These are phyloP conservation scores for Arabidopsis suecica DNA, from an alignment of 345 rosid species.

Conservation along the genomic window DNA sequence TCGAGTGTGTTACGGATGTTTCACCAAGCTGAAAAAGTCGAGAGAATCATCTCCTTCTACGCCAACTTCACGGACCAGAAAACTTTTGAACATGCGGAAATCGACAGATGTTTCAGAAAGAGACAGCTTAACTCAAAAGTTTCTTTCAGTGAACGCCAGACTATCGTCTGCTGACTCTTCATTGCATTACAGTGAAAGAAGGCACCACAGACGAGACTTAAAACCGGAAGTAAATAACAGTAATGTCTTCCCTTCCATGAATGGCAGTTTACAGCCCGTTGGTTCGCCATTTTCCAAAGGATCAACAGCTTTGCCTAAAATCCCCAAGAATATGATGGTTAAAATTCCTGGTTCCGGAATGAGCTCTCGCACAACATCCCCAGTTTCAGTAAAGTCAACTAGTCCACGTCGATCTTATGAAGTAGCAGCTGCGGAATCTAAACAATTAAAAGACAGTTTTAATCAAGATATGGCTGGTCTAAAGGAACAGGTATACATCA, in stretches of 20 bases:
- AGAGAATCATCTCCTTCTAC: slow-evolving; percentile 47
- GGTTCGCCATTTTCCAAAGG: slow-evolving; percentile 45
- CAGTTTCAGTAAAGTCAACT: slow-evolving; percentile 54
- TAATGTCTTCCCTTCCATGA: slow-evolving; percentile 50
- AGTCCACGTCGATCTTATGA: slow-evolving; percentile 60
- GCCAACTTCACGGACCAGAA: slow-evolving; percentile 51
- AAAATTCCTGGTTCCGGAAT: slow-evolving; percentile 53
- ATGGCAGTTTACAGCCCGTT: slow-evolving; percentile 47
- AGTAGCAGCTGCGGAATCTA: slow-evolving; percentile 56
- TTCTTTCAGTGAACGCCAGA: slow-evolving; percentile 51
- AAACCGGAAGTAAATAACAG: slow-evolving; percentile 47
- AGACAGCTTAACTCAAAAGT: slow-evolving; percentile 49
- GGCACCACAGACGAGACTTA: slow-evolving; percentile 41
- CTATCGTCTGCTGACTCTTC: slow-evolving; percentile 56
- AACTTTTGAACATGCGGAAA: slow-evolving; percentile 47
- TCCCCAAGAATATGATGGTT: slow-evolving; percentile 49
- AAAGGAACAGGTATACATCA: slow-evolving; percentile 68
- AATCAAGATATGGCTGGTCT: slow-evolving; percentile 60
- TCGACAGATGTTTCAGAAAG: slow-evolving; percentile 48
- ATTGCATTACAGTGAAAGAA: slow-evolving; percentile 49
- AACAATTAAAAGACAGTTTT: slow-evolving; percentile 52
- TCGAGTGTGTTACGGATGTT: slow-evolving; percentile 90
- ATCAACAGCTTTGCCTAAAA: slow-evolving; percentile 45
- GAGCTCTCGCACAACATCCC: slow-evolving; percentile 51
- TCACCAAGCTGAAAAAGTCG: slow-evolving; percentile 61